Evolutionary conservation across 2,329 filamentous ascomycete species (phyloP).

Genomic region (Coccinonectria pachysandricola): DNA sequence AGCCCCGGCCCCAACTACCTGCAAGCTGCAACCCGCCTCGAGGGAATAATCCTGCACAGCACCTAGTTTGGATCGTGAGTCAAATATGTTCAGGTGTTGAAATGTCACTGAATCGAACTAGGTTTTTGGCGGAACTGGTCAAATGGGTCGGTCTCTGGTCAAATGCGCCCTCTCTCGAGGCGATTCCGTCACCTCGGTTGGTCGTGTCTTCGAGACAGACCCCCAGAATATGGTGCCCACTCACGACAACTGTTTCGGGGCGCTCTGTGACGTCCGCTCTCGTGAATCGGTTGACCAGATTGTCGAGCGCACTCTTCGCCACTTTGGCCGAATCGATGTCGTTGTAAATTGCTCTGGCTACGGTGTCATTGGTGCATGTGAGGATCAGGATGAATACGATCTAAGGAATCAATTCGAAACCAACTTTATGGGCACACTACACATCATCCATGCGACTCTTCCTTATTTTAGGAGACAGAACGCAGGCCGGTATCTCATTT

Average conservation of each 20-base stretch:
- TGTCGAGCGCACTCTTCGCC: constrained; percentile 57
- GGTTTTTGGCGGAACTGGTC: constrained; percentile 94
- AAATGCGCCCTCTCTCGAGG: constrained; percentile 70
- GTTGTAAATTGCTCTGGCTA: constrained; percentile 93
- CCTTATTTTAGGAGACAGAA: constrained; percentile 75
- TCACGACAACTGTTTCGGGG: constrained; percentile 62
- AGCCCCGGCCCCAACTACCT: constrained; percentile 51
- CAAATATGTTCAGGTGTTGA: constrained; percentile 1
- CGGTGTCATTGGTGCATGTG: constrained; percentile 88
- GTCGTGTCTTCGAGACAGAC: constrained; percentile 68
- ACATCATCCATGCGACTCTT: constrained; percentile 82
- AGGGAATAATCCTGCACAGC: constrained; percentile 56
- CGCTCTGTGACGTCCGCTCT: constrained; percentile 84
- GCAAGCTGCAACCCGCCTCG: constrained; percentile 78
- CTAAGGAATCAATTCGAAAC: constrained; percentile 94
- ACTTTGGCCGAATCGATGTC: constrained; percentile 76
- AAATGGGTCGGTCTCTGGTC: constrained; percentile 86
- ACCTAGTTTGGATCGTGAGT: constrained; percentile 80
- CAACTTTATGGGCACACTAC: constrained; percentile 90
- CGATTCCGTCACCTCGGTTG: constrained; percentile 79
- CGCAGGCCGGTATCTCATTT: constrained; percentile 79
- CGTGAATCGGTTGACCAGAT: constrained; percentile 66
- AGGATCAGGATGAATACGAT: constrained; percentile 94
- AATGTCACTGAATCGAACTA: constrained; percentile 24
- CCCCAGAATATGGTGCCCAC: constrained; percentile 61